phyloP scores from a whole-genome alignment of 139 green algal species.

The Chlorella sp. region DNA sequence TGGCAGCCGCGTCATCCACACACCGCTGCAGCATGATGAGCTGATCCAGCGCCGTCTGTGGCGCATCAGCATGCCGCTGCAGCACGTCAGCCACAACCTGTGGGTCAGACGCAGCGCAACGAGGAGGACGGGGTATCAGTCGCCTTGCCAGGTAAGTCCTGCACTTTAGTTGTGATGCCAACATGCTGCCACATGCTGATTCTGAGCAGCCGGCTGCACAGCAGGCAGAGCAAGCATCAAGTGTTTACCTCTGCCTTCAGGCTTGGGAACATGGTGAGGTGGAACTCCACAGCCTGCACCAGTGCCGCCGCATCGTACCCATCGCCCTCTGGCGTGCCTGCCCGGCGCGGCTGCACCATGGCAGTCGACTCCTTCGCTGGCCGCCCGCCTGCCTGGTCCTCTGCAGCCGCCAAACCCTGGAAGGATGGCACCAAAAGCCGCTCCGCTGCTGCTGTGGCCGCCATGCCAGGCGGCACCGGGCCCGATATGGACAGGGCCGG shows the following conservation, averaged over 20 bases:
- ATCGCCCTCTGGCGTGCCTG: not conserved
- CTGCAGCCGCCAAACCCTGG: no score
- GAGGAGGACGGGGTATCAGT: not conserved
- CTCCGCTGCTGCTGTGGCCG: not conserved
- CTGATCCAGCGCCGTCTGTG: not conserved
- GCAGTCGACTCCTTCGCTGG: no score
- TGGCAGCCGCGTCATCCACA: not conserved
- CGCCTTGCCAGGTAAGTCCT: not conserved
- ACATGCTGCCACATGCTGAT: no score
- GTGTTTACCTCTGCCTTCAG: not conserved
- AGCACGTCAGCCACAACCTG: conserved; percentile 29
- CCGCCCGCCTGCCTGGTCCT: no score
- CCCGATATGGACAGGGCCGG: not conserved
- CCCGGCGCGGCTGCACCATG: no score
- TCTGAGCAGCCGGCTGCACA: not conserved
- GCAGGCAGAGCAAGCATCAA: not conserved
- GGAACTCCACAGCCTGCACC: conserved; percentile 1
- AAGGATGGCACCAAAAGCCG: no score
- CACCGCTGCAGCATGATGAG: conserved; percentile 15
- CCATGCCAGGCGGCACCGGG: not conserved
- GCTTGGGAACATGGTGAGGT: conserved; percentile 12
- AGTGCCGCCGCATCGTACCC: not conserved
- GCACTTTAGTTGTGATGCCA: not conserved
- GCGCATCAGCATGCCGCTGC: conserved; percentile 18
- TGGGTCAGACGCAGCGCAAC: not conserved